These are phyloP conservation scores for Flammula alnicola DNA, from an alignment of 1,284 basidiomycete species.

Conservation along the genomic window DNA sequence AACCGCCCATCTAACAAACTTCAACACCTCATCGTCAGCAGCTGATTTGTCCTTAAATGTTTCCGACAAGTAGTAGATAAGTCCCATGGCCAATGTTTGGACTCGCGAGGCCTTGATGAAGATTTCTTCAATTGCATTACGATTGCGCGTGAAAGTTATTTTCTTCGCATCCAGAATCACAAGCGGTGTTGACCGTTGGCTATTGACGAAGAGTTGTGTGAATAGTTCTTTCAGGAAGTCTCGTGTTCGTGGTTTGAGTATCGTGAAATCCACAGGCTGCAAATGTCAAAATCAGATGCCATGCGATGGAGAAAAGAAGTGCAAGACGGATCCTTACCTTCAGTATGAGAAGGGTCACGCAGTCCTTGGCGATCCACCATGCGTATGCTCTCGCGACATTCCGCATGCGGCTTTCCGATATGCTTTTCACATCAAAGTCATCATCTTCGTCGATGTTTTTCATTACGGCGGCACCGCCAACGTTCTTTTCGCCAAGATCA, in stretches of 20 bases:
- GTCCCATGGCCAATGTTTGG: conserved; percentile 65
- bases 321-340: conserved; percentile 62
- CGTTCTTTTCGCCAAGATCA: conserved; percentile 83
- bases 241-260: conserved; percentile 64
- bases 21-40: conserved; percentile 44
- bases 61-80: conserved; percentile 69
- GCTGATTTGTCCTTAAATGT: conserved; percentile 43
- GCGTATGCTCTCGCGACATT: conserved; percentile 75
- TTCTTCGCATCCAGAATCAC: conserved; percentile 43
- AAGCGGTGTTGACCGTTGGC: conserved; percentile 73
- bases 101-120: conserved; percentile 70
- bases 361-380: conserved; percentile 48
- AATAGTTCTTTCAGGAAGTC: conserved; percentile 76
- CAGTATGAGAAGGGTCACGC: conserved; percentile 68
- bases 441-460: conserved; percentile 61
- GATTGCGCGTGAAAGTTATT: conserved; percentile 51
- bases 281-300: conserved; percentile 3
- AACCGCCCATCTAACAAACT: conserved; percentile 66
- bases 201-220: conserved; percentile 68
- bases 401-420: conserved; percentile 61
- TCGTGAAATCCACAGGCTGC: conserved; percentile 86
- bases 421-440: conserved; percentile 54
- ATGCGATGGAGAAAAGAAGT: neutral
- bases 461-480: conserved; percentile 82
- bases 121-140: conserved; percentile 70